Evolutionary conservation across 2,329 filamentous ascomycete species (phyloP), one percentile per base, ranked within the genome.

Genomic region (Sclerotinia borealis): DNA sequence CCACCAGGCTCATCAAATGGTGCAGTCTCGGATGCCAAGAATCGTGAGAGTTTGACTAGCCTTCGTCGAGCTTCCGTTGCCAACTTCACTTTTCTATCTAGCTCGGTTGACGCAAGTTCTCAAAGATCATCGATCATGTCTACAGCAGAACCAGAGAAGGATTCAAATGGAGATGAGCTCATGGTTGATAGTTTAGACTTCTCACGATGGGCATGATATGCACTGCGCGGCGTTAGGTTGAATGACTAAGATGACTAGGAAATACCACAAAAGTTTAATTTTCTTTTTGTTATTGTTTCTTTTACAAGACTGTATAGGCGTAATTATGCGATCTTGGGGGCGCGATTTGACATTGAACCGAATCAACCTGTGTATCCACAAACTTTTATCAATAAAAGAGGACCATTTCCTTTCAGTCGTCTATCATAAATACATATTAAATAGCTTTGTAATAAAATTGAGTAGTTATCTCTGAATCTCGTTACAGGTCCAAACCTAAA

Each of bases 41-140:
- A 80, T 25, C 79, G 86, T 17, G 85, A 88, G 68, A 87, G 84
- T 69, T 80, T 87, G 56, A 84, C 76, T 69, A 85, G 81, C 68
- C 77, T 88, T 45, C 79, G 85, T 58, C 79, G 85, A 64, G 81
- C 85, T n/a, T 87, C 85, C 39, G 85, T 88, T 2, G 85, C 84
- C 6, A 88, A 85, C 2, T 88, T 88, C 71, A 88, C 85, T 1
- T 88, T 88, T 71, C 83, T 87, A 68, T 83, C 83, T 2, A 82
- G 76, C 64, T 79, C 80, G 6, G 85, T 80, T 71, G 84, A 87
- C 31, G 66, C 79, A 81, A 67, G 78, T 68, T 85, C 83, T 59
- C 84, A 87, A 75, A 79, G 85, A 48, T 84, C 83, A 7, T 85
- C 82, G n/a, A 78, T 82, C 67, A 73, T 85, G n/a, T 80, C 79